A percentile compares a stretch with the other conserved stretches of the same genome.
phyloP scores from a whole-genome alignment of 2,329 filamentous ascomycete species.

The Talaromyces sp. region DNA sequence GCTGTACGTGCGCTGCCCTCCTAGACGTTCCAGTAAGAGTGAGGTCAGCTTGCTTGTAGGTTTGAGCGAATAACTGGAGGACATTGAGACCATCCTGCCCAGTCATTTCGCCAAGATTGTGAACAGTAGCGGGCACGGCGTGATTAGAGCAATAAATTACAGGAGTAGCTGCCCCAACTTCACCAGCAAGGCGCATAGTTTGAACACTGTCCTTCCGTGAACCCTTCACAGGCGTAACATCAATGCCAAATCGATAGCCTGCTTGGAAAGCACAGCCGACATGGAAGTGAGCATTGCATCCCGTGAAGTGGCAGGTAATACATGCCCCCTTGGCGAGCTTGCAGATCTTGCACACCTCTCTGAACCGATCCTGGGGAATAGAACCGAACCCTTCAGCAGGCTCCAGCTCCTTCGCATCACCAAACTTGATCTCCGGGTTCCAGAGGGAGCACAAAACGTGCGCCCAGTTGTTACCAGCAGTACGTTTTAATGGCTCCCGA shows the following conservation, averaged over 20 bases:
- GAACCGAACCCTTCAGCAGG: conserved; percentile 88
- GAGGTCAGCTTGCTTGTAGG: conserved; percentile 93
- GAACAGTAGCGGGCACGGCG: conserved; percentile 70
- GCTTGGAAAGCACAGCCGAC: conserved; percentile 86
- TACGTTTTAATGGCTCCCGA: conserved; percentile 88
- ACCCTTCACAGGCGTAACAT: conserved; percentile 85
- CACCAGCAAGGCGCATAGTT: conserved; percentile 77
- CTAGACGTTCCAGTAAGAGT: conserved; percentile 88
- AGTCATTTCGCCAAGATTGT: conserved; percentile 76
- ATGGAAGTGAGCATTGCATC: conserved; percentile 65
- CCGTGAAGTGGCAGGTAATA: conserved; percentile 70
- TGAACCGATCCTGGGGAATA: conserved; percentile 72
- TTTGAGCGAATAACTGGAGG: conserved; percentile 82
- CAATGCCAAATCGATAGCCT: conserved; percentile 84
- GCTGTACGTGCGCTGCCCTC: conserved; percentile 73
- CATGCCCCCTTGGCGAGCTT: conserved; percentile 76
- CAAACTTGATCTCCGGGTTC: conserved; percentile 91
- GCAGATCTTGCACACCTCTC: conserved; percentile 82
- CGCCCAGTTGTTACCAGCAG: conserved; percentile 96
- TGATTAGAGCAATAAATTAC: conserved; percentile 93
- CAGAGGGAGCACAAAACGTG: conserved; percentile 92
- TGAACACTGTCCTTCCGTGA: conserved; percentile 79
- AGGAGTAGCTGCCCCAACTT: conserved; percentile 81
- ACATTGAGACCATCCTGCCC: conserved; percentile 74
- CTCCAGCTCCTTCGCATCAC: conserved; percentile 76